Evolutionary conservation across 208 protist genomes (phyloP).

Genomic region (Pavlovales sp.): DNA sequence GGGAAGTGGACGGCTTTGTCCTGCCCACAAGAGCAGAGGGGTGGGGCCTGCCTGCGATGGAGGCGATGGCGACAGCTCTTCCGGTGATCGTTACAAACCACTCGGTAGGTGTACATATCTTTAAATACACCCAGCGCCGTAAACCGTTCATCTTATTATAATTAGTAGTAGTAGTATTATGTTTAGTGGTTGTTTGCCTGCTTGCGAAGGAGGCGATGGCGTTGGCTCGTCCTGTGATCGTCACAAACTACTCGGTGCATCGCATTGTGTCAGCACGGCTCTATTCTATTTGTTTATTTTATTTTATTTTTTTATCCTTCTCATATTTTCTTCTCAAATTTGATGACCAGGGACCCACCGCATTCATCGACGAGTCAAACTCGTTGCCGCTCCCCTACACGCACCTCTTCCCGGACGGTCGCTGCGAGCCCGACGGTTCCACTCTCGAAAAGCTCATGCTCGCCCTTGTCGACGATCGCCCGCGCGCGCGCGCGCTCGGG

Average conservation of each 20-base stretch:
- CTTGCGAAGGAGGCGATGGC: conserved; percentile 9
- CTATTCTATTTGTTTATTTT: too few relatives aligned
- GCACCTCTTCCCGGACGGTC: too few relatives aligned
- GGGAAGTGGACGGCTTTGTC: neutral
- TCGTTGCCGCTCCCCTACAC: neutral
- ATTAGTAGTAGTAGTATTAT: too few relatives aligned
- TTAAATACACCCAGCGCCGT: too few relatives aligned
- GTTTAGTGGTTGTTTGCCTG: neutral
- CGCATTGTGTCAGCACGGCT: too few relatives aligned
- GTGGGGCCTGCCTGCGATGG: neutral
- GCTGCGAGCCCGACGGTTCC: neutral
- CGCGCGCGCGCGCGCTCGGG: neutral
- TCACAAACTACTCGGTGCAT: neutral
- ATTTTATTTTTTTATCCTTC: too few relatives aligned
- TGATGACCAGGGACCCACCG: neutral
- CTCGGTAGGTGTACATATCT: too few relatives aligned
- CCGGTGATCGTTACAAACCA: neutral
- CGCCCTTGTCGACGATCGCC: neutral
- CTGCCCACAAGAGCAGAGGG: conserved; percentile 11
- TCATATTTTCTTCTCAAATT: too few relatives aligned
- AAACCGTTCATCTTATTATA: too few relatives aligned
- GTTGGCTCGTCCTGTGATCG: conserved; percentile 2
- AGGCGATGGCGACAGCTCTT: neutral
- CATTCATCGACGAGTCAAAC: neutral
- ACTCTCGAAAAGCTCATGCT: neutral